A percentile compares a stretch with the other conserved stretches of the same genome.
phyloP scores from a whole-genome alignment of 83 land plant genomes.

The Thuja plicata region DNA sequence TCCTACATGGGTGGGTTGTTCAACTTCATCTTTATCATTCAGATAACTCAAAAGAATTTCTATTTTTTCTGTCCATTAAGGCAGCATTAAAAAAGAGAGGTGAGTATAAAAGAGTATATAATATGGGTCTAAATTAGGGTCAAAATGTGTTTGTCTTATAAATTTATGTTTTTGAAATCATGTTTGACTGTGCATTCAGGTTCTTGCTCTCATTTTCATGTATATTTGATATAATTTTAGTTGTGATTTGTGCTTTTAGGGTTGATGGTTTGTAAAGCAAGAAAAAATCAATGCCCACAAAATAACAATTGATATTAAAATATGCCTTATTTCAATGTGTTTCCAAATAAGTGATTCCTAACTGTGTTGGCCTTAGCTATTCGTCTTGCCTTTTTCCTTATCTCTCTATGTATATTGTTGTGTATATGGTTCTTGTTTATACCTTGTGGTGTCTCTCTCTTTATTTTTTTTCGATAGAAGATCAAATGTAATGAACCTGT shows the following conservation, averaged over 20 bases:
- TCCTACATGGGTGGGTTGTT: conserved; percentile 64
- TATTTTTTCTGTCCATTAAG: not conserved
- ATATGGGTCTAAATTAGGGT: not conserved
- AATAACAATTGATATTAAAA: not conserved
- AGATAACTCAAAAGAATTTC: not conserved
- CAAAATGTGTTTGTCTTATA: not conserved
- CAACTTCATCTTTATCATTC: not conserved
- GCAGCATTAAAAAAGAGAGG: not conserved
- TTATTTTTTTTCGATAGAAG: no score
- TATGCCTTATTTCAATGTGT: not conserved
- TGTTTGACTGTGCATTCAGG: not conserved
- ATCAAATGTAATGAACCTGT: no score
- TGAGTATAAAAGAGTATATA: not conserved
- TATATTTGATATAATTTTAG: not conserved
- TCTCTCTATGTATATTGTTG: no score
- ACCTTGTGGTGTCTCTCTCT: no score
- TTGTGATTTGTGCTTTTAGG: not conserved
- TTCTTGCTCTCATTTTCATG: not conserved
- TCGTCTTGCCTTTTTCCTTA: no score
- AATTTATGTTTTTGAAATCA: no score
- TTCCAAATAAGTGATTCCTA: not conserved
- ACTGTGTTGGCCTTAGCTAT: no score
- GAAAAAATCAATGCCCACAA: not conserved
- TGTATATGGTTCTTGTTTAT: no score
- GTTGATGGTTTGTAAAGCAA: not conserved